Evolutionary conservation across 2,329 filamentous ascomycete genomes (phyloP), one percentile per base, ranked within the genome.

Genomic region (Lojkania enalia): DNA sequence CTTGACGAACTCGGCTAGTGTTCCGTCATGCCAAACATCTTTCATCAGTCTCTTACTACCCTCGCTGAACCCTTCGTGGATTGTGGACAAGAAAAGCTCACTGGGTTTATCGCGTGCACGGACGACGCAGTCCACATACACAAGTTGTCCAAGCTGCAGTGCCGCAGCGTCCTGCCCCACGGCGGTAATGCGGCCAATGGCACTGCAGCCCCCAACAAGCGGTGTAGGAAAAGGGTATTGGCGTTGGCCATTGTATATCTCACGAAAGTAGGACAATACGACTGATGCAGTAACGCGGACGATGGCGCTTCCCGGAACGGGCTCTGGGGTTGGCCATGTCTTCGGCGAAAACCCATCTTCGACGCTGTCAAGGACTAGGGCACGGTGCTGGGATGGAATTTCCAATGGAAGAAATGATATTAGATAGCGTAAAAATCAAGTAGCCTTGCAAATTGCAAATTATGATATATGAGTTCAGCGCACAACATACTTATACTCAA

Each of bases 261-360:
- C 70, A 18, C 62, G 49, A 9, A 57, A 52, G 57, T 77, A 78
- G 9, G 71, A 67, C 11, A 76, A 46, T 2, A 76, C 57, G 2
- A 51, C 53, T 2, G 73, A 64, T 0, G 62, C 61, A 6, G 71
- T 49, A 35, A 78, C 57, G 3, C 61, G 66, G 21, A 77, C 58
- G 6, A 77, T 48, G 5, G 68, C 74, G 15, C 56, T 70, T 16
- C 75, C 74, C 2, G 61, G 55, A 4, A 35, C 55, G 0, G 65
- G 51, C 18, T 56, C 21, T 0, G 71, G 74, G 1, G 61, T 72
- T 33, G 30, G 30, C 7, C 11, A 9, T 6, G 11, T 6, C 30
- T 33, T 16, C 7, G 16, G 11, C n/a, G 7, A n/a, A n/a, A 27
- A 27, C 7, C 23, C 23, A n/a, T 7, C 23, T n/a, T 27, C 23